These are phyloP conservation scores for Apiotrichum gracile DNA, from an alignment of 1,284 basidiomycete genomes.

Conservation along the genomic window DNA sequence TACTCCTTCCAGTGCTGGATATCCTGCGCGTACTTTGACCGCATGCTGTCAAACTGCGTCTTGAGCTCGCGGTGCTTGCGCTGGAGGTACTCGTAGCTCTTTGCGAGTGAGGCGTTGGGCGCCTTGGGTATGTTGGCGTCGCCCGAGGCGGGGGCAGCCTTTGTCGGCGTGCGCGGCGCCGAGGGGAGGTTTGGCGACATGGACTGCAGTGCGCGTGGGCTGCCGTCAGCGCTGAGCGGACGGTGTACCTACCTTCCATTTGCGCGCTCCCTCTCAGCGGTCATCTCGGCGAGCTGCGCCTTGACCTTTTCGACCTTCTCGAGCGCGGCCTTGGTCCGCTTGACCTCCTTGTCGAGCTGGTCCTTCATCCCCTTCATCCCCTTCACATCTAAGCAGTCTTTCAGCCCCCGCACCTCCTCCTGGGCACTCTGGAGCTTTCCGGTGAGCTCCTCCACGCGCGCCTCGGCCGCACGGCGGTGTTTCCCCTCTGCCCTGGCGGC, in stretches of 20 bases:
- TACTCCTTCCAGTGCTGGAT: constrained; percentile 33
- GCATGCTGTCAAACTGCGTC: constrained; percentile 20
- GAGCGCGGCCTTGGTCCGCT: background rate
- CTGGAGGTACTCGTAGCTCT: constrained; percentile 20
- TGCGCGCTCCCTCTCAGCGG: too few relatives aligned
- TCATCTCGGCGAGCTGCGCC: too few relatives aligned
- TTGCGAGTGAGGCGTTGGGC: background rate
- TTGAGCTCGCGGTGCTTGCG: constrained; percentile 23
- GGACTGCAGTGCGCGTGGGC: constrained; percentile 16
- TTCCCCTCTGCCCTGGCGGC: background rate
- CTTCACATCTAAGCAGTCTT: too few relatives aligned
- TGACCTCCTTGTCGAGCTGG: background rate
- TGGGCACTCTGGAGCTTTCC: background rate
- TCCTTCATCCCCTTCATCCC: background rate
- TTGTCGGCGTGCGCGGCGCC: constrained; percentile 8
- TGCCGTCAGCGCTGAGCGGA: background rate
- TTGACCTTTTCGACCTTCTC: background rate
- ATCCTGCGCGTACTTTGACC: constrained; percentile 18
- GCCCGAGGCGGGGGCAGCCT: background rate
- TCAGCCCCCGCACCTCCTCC: constrained; percentile 2
- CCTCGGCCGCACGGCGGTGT: background rate
- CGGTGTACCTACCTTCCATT: background rate
- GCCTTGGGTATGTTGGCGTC: background rate
- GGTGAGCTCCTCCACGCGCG: background rate
- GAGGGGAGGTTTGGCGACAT: constrained; percentile 18